Base-by-base conservation (phyloP, 1,284 basidiomycete genomes). In the Trametes hirsuta region DNA sequence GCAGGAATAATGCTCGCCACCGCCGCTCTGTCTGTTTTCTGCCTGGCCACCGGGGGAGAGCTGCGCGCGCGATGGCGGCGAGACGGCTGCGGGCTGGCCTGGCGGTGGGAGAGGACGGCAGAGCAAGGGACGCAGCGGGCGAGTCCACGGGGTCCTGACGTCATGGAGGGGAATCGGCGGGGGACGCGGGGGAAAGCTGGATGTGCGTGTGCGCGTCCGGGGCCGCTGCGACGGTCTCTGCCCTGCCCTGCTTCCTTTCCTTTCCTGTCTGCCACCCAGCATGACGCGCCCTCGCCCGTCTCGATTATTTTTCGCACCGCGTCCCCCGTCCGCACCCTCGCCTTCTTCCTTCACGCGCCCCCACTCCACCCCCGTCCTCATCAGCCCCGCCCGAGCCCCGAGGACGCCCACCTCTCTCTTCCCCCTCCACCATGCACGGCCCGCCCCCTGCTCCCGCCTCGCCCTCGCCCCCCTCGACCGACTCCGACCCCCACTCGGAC, bases 101-200 rank as follows among this genome's bases (percentile, higher is more conserved):
- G 47, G 10, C 22, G 34, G 24, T 15, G 10, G 6, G 48, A 9
- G n/a, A 9, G 48, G 22, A 18, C 18, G 18, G 18, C 18, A 18
- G 18, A 18, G 30, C 30, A 8, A 30, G 30, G 30, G 30, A 8
- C 30, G 30, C 30, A 30, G 14, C 1, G 34, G 36, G 39, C 11
- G 41, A 56, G 56, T 44, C 52, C 46, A 47, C 56, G 49, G 56
- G 56, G 56, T 52, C 49, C 37, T 58, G 56, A 58, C 56, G 56
- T 58, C 56, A 58, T 50, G 46, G 25, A 22, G 44, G 44, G 40
- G 36, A 58, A 14, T 18, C 22, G 45, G 34, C 24, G 41, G 12
- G 49, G 8, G 52, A 15, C 34, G 42, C 35, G 42, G 42, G 49
- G 39, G 22, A 51, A 51, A 14, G 12, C 5, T 40, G 12, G 4